phyloP scores from a whole-genome alignment of 139 green algal genomes.

The Protoeuglena noctilucae region DNA sequence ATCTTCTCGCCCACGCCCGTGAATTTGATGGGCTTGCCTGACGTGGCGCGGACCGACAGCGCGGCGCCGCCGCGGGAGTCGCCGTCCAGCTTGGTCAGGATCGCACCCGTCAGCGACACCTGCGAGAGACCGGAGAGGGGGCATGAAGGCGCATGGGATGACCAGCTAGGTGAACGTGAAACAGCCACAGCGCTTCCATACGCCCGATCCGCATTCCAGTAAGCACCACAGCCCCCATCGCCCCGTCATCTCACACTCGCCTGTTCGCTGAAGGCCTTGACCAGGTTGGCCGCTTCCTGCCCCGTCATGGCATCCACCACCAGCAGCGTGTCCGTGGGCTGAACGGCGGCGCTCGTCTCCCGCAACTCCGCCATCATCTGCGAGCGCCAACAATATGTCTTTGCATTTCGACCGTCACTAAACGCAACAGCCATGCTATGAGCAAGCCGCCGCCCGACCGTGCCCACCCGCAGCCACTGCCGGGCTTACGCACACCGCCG shows the following conservation, averaged over 20 bases:
- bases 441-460: neutral
- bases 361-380: constrained; percentile 37
- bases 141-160: too few relatives aligned
- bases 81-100: constrained; percentile 97
- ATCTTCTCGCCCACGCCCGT: constrained; percentile 91
- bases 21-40: constrained; percentile 95
- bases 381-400: neutral
- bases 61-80: constrained; percentile 87
- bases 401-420: too few relatives aligned
- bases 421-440: too few relatives aligned
- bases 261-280: constrained; percentile 83
- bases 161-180: too few relatives aligned
- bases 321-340: constrained; percentile 82
- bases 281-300: constrained; percentile 47
- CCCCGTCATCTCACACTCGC: constrained; percentile 5
- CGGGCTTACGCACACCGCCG: too few relatives aligned
- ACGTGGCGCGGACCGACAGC: constrained; percentile 75
- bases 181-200: neutral
- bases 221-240: too few relatives aligned
- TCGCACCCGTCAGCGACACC: constrained; percentile 51
- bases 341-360: constrained; percentile 17
- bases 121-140: too few relatives aligned
- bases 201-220: too few relatives aligned
- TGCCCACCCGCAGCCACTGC: neutral
- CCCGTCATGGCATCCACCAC: constrained; percentile 99